These are phyloP conservation scores for Pseudogymnoascus sp. DNA, from an alignment of 2,329 filamentous ascomycete species.

Conservation along the genomic window DNA sequence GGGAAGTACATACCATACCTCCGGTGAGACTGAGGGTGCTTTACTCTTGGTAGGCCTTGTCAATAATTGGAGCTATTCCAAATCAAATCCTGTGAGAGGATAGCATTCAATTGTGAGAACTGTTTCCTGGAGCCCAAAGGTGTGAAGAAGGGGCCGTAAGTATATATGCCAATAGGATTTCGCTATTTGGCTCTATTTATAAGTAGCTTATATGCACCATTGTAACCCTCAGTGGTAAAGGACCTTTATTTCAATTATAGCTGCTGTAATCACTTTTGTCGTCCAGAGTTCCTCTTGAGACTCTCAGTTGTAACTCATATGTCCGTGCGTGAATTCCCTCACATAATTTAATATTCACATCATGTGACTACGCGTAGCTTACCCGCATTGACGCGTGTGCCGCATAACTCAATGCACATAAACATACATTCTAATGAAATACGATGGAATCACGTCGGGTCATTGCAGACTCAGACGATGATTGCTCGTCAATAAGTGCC, in stretches of 20 bases:
- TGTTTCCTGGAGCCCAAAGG: no score
- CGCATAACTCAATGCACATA: not conserved
- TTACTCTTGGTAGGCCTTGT: not conserved
- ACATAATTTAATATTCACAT: not conserved
- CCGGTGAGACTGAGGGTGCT: not conserved
- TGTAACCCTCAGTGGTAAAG: not conserved
- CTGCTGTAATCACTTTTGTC: not conserved
- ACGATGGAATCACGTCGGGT: slow-evolving; percentile 25
- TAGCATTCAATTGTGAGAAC: not conserved
- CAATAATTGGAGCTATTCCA: no score
- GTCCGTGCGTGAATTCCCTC: not conserved
- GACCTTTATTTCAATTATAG: not conserved
- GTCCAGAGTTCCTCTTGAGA: not conserved
- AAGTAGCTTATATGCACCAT: no score
- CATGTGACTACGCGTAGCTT: not conserved
- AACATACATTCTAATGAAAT: not conserved
- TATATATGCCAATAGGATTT: no score
- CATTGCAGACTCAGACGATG: slow-evolving; percentile 31
- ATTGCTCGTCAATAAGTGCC: slow-evolving; percentile 10
- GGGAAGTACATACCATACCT: not conserved
- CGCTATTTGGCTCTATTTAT: no score
- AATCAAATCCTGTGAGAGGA: not conserved
- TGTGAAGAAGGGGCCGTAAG: no score
- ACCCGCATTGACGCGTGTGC: not conserved
- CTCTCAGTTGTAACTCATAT: not conserved